Conservation (phyloP, 148 eudicot genomes). For the Diospyros lotus region DNA sequence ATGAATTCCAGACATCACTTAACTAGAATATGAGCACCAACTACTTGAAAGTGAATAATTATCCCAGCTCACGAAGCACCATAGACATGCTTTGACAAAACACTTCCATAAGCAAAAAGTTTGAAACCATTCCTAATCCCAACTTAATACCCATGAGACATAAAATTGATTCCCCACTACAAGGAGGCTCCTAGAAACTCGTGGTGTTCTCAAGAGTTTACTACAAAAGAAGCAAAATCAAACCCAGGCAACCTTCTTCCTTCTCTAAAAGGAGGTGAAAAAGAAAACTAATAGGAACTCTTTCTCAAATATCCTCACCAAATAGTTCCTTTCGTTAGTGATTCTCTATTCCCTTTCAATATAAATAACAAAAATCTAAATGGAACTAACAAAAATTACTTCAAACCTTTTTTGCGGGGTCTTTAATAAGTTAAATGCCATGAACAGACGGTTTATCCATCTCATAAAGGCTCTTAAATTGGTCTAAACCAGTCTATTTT, state of each 20-base stretch:
- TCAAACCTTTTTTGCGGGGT: too few species aligned
- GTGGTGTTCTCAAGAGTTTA: not conserved
- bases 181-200: not conserved
- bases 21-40: too few species aligned
- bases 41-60: too few species aligned
- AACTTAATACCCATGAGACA: not conserved
- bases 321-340: not conserved
- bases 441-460: not conserved
- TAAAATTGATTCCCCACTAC: not conserved
- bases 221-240: not conserved
- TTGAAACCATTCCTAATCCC: too few species aligned
- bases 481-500: not conserved
- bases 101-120: too few species aligned
- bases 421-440: not conserved
- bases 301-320: not conserved
- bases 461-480: not conserved
- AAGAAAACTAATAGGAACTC: not conserved
- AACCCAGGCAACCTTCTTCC: not conserved
- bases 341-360: not conserved
- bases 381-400: not conserved
- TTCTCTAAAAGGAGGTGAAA: too few species aligned
- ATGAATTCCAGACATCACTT: too few species aligned
- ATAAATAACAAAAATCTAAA: not conserved
- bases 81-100: too few species aligned
- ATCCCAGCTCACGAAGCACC: too few species aligned